Evolutionary conservation across 129 eudicot genomes (phyloP).

Genomic region (Flaveria ramosissima): DNA sequence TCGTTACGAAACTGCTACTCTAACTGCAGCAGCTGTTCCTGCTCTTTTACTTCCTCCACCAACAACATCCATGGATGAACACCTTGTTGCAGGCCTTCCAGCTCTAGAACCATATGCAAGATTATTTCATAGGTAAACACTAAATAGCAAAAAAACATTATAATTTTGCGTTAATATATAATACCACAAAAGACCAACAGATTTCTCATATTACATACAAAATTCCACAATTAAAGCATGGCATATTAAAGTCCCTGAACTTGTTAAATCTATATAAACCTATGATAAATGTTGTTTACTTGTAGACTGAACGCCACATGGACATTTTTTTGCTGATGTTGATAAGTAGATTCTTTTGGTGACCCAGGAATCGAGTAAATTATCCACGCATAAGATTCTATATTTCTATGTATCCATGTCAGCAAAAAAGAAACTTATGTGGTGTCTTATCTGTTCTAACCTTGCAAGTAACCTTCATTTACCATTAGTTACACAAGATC

Average conservation of each 20-base stretch:
- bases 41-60: slow-evolving; percentile 99
- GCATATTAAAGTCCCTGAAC: neutral
- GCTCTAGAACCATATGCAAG: slow-evolving; percentile 97
- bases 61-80: slow-evolving; percentile 95
- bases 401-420: neutral
- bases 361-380: too few species aligned
- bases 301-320: neutral
- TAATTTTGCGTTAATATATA: neutral
- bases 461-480: neutral
- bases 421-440: neutral
- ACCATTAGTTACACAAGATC: neutral
- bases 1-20: slow-evolving; percentile 90
- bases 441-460: neutral
- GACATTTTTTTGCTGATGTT: too few species aligned
- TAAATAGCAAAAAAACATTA: neutral
- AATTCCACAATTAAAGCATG: neutral
- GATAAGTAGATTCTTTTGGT: too few species aligned
- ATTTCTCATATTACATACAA: slow-evolving; percentile 7
- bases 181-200: neutral
- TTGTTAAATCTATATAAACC: neutral
- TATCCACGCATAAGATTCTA: neutral
- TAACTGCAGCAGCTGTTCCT: slow-evolving; percentile 97
- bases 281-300: neutral
- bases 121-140: slow-evolving; percentile 74
- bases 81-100: slow-evolving; percentile 95